A percentile compares a stretch with the other conserved stretches of the same genome.
phyloP scores from a whole-genome alignment of 2,329 filamentous ascomycete genomes.

The Fusarium austroafricanum region DNA sequence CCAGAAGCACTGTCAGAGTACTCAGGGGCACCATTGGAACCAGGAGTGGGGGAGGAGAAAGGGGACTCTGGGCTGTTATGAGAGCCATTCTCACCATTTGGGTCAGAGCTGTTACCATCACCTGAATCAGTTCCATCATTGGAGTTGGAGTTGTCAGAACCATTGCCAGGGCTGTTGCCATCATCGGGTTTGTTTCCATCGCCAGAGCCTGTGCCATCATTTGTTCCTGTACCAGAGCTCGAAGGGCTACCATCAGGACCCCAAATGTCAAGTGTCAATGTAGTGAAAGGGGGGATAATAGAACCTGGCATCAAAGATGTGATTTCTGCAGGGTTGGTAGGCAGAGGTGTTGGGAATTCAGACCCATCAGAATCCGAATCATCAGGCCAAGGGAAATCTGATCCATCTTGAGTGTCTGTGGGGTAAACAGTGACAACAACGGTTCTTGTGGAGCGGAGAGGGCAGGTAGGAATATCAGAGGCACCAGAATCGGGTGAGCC shows the following conservation, averaged over 20 bases:
- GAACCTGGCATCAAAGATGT: slow-evolving; percentile 24
- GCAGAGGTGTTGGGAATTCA: slow-evolving; percentile 43
- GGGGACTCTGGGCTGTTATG: slow-evolving; percentile 12
- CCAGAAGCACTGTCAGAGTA: slow-evolving; percentile 35
- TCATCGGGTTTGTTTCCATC: too few species aligned
- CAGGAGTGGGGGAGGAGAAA: slow-evolving; percentile 24
- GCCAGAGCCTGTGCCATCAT: slow-evolving; percentile 10
- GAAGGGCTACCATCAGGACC: slow-evolving; percentile 30
- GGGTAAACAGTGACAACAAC: slow-evolving; percentile 62
- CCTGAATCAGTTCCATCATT: neutral
- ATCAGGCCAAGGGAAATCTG: slow-evolving; percentile 26
- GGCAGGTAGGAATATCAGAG: slow-evolving; percentile 53
- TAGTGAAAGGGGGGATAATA: slow-evolving; percentile 49
- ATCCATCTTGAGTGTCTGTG: slow-evolving; percentile 44
- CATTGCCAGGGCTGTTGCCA: slow-evolving; percentile 10
- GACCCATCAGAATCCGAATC: slow-evolving; percentile 38
- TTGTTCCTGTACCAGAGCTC: slow-evolving; percentile 14
- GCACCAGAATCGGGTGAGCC: slow-evolving; percentile 2
- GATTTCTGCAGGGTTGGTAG: slow-evolving; percentile 43
- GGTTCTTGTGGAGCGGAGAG: slow-evolving; percentile 55
- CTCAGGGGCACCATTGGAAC: slow-evolving; percentile 36
- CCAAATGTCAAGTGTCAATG: slow-evolving; percentile 53
- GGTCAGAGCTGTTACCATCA: slow-evolving; percentile 7
- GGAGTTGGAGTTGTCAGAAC: slow-evolving; percentile 2
- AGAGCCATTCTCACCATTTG: slow-evolving; percentile 16